phyloP scores from a whole-genome alignment of 108 stramenopile species.

The Skeletonema costatum region DNA sequence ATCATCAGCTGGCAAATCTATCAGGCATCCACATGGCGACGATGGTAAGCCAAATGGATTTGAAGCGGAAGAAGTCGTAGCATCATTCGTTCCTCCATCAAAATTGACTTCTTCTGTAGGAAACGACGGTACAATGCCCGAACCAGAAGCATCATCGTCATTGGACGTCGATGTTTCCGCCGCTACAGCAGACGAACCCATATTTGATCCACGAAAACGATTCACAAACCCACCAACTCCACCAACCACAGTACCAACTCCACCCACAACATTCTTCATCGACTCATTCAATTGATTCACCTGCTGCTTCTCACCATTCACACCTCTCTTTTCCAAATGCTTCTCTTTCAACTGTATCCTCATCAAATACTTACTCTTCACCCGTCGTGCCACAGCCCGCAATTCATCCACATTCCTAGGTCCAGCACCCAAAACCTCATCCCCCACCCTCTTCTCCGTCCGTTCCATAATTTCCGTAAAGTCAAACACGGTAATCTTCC shows the following conservation, averaged over 20 bases:
- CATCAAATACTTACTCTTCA: constrained; percentile 61
- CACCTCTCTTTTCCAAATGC: constrained; percentile 42
- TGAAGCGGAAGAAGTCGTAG: not conserved
- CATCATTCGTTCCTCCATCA: not conserved
- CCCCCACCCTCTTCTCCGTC: constrained; percentile 76
- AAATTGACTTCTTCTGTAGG: not conserved
- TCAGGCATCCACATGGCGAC: not conserved
- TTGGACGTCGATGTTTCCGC: not conserved
- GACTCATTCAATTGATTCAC: constrained; percentile 18
- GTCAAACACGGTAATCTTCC: constrained; percentile 86
- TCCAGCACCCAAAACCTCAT: constrained; percentile 81
- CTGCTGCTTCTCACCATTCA: not conserved
- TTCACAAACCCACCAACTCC: constrained; percentile 33
- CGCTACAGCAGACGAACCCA: constrained; percentile 4
- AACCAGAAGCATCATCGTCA: not conserved
- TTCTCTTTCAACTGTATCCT: constrained; percentile 46
- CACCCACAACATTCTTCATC: constrained; percentile 25
- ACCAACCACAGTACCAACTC: constrained; percentile 29
- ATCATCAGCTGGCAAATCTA: not conserved
- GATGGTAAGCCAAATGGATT: not conserved
- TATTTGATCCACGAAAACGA: constrained; percentile 9
- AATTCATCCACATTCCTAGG: constrained; percentile 82
- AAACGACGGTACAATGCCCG: not conserved
- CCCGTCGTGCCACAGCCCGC: constrained; percentile 57
- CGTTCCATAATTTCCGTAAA: constrained; percentile 81